Conservation (phyloP, 2,329 filamentous ascomycete genomes). For the Paracamarosporium sp. region DNA sequence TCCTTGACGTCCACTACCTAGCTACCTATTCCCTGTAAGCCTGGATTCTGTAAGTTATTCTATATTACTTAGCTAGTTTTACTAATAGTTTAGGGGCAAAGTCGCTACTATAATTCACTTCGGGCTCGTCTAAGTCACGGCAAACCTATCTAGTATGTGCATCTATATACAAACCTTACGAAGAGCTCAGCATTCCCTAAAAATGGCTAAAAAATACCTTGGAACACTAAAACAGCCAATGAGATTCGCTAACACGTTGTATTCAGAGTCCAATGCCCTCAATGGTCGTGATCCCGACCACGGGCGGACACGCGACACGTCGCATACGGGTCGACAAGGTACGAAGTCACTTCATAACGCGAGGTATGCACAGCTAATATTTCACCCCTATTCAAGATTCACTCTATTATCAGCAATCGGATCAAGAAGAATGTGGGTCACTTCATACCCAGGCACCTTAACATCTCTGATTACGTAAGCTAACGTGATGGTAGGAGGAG, state of each 20-base stretch:
- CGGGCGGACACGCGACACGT: constrained; percentile 18
- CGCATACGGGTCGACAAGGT: constrained; percentile 34
- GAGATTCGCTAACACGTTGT: constrained; percentile 11
- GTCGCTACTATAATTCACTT: background rate
- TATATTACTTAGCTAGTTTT: background rate
- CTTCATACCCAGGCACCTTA: constrained; percentile 17
- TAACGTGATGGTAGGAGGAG: constrained; percentile 43
- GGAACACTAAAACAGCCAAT: background rate
- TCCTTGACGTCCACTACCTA: background rate
- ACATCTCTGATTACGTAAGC: constrained; percentile 9
- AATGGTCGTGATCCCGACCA: constrained; percentile 35
- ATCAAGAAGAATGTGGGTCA: constrained; percentile 29
- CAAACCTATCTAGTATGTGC: background rate
- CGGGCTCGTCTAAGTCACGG: background rate
- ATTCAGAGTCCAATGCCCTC: constrained; percentile 26
- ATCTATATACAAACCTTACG: background rate
- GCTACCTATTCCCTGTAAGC: too few species aligned
- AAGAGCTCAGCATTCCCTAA: too few species aligned
- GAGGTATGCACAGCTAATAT: constrained; percentile 7
- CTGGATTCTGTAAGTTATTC: constrained; percentile 10
- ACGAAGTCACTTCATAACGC: background rate
- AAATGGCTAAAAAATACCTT: background rate
- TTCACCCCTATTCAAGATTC: constrained; percentile 19
- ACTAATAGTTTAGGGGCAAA: constrained; percentile 1
- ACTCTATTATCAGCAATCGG: constrained; percentile 36